Evolutionary conservation across 1,284 basidiomycete species (phyloP), one percentile per base, ranked within the genome.

Genomic region (Ceratobasidium papillatum): DNA sequence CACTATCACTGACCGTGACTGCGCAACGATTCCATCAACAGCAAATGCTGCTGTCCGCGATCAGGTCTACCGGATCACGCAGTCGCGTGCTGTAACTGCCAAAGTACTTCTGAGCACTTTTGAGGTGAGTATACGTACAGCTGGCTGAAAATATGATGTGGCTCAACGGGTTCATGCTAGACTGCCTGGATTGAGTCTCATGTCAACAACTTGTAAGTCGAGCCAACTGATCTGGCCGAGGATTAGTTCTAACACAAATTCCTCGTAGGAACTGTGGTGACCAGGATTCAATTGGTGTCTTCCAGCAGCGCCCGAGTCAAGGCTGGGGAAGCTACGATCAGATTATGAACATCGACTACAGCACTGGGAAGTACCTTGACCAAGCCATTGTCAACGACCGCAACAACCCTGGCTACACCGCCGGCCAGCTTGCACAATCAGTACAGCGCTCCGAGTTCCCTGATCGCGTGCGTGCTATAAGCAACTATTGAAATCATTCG

Each of bases 281-380:
- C 66, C 66, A 71, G 32, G 75, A 75, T 51, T 72, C 66, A 2
- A 64, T 75, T 32, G 75, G 75, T 7, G 75, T 72, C 51, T 75
- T 75, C 68, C 75, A 75, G 49, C 75, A 75, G 51, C 75, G 75
- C 51, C 75, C 75, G 14, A 71, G 66, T 34, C 66, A 72, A 54
- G 75, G 75, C 52, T 75, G 75, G 75, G 75, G 75, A 22, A 75
- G 51, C 69, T 49, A 51, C 41, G 62, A 73, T 30, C 68, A 75
- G 62, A 75, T 75, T 62, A 72, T 72, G 75, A 58, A 75, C 45
- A 43, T 73, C 8, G 49, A 58, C 61, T 73, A 75, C n/a, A 73
- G 71, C 59, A 63, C 71, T 19, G 41, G 41, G 47, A 73, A 73
- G 71, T 73, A 49, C 22, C 71, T 73, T 22, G 71, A 73, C 38